These are phyloP conservation scores for Glarea lozoyensis DNA, from an alignment of 495 filamentous ascomycete genomes.

Conservation along the genomic window DNA sequence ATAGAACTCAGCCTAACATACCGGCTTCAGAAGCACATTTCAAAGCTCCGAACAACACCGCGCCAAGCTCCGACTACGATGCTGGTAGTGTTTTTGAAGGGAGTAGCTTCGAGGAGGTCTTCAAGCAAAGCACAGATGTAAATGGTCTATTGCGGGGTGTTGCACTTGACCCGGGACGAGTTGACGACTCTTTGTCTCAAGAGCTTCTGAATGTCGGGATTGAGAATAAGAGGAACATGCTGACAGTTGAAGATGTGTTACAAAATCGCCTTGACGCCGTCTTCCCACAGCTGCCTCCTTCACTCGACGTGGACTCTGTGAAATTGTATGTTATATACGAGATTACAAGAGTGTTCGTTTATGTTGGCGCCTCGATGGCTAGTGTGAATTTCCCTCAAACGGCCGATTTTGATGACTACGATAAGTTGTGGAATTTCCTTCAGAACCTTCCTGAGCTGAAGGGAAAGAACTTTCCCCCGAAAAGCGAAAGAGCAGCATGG, in stretches of 20 bases:
- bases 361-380: slow-evolving; percentile 7
- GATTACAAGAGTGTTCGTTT: slow-evolving; percentile 14
- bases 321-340: slow-evolving; percentile 12
- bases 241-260: not conserved
- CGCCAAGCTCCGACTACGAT: slow-evolving; percentile 6
- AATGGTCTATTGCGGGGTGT: not conserved
- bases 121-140: not conserved
- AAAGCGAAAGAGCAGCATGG: slow-evolving; percentile 9
- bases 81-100: slow-evolving; percentile 12
- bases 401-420: slow-evolving; percentile 7
- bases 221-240: not conserved
- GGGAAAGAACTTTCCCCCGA: slow-evolving; percentile 11
- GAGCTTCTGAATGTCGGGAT: slow-evolving; percentile 2
- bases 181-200: slow-evolving; percentile 8
- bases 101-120: slow-evolving; percentile 9
- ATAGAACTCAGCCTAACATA: not conserved
- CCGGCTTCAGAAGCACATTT: slow-evolving; percentile 1
- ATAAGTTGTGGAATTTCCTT: slow-evolving; percentile 12
- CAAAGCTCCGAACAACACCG: not conserved
- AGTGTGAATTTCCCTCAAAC: slow-evolving; percentile 2
- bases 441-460: slow-evolving; percentile 6
- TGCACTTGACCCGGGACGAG: not conserved
- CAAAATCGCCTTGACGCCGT: not conserved
- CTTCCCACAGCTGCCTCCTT: slow-evolving; percentile 7
- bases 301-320: not conserved